These are phyloP conservation scores for Alternaria solani DNA, from an alignment of 2,329 filamentous ascomycete genomes.

Conservation along the genomic window DNA sequence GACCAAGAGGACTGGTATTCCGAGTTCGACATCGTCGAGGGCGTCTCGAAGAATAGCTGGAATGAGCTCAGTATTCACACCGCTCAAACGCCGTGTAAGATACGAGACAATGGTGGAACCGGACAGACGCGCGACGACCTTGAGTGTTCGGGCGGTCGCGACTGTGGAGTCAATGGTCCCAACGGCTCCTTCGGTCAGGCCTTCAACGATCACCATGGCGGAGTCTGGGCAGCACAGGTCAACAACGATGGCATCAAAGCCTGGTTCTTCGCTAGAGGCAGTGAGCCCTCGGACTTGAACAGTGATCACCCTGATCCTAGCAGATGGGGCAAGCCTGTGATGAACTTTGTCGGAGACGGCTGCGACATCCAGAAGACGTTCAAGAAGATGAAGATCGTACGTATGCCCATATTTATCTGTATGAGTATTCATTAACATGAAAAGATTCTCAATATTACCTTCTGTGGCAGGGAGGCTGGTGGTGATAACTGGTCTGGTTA, in stretches of 20 bases:
- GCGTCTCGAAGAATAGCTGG: constrained; percentile 42
- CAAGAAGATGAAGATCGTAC: constrained; percentile 29
- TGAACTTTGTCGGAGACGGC: constrained; percentile 42
- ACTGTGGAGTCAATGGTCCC: constrained; percentile 22
- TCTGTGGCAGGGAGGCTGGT: constrained; percentile 52
- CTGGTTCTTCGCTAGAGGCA: constrained; percentile 60
- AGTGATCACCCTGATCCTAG: constrained; percentile 54
- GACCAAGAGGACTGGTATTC: constrained; percentile 53
- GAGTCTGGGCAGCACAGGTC: constrained; percentile 61
- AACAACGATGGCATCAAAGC: constrained; percentile 57
- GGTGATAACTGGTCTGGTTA: constrained; percentile 60
- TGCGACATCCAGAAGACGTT: constrained; percentile 55
- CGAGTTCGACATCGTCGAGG: constrained; percentile 55
- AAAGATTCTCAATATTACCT: constrained; percentile 56
- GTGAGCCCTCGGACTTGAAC: constrained; percentile 57
- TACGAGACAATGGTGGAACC: constrained; percentile 8
- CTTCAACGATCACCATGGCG: constrained; percentile 52
- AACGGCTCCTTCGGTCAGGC: constrained; percentile 25
- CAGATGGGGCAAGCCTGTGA: constrained; percentile 51
- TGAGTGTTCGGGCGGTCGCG: constrained; percentile 5
- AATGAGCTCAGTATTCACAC: constrained; percentile 36
- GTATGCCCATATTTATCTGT: not conserved
- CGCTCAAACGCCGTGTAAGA: constrained; percentile 6
- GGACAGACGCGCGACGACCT: not conserved
- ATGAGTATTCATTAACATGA: not conserved